These are phyloP conservation scores for Sextonia rubra DNA, from an alignment of 164 flowering plant genomes.

Conservation along the genomic window DNA sequence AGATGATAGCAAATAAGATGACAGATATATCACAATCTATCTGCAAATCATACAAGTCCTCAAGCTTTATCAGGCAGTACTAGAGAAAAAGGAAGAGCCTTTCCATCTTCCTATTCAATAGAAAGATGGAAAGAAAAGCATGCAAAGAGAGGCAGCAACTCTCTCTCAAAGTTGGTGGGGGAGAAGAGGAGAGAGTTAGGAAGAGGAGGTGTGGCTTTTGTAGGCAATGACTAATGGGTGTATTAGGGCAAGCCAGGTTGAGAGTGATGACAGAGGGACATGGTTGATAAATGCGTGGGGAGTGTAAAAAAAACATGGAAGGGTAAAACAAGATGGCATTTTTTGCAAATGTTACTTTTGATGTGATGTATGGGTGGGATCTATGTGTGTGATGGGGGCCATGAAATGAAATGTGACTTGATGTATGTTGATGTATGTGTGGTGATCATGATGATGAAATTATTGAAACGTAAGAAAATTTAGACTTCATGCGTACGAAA, in stretches of 20 bases:
- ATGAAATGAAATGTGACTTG: neutral
- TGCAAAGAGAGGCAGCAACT: neutral
- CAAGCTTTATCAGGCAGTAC: neutral
- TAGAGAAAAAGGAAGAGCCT: neutral
- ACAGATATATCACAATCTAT: neutral
- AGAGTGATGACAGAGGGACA: slow-evolving; percentile 1
- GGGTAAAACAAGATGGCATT: neutral
- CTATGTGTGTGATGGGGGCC: neutral
- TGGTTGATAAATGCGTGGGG: neutral
- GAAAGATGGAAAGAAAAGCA: neutral
- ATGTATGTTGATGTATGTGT: neutral
- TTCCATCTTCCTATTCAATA: slow-evolving; percentile 9
- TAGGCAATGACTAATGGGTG: slow-evolving; percentile 4
- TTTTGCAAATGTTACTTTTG: too few species aligned
- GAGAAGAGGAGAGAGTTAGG: neutral
- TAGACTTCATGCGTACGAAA: neutral
- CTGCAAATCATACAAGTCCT: neutral
- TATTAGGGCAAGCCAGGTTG: slow-evolving; percentile 5
- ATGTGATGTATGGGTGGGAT: neutral
- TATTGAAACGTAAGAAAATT: neutral
- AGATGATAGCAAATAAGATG: neutral
- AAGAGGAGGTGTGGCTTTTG: slow-evolving; percentile 9
- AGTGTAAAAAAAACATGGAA: neutral
- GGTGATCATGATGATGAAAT: neutral
- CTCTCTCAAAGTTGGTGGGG: neutral